phyloP scores from a whole-genome alignment of 352 stramenopile genomes.

The Pythium dissotocum region DNA sequence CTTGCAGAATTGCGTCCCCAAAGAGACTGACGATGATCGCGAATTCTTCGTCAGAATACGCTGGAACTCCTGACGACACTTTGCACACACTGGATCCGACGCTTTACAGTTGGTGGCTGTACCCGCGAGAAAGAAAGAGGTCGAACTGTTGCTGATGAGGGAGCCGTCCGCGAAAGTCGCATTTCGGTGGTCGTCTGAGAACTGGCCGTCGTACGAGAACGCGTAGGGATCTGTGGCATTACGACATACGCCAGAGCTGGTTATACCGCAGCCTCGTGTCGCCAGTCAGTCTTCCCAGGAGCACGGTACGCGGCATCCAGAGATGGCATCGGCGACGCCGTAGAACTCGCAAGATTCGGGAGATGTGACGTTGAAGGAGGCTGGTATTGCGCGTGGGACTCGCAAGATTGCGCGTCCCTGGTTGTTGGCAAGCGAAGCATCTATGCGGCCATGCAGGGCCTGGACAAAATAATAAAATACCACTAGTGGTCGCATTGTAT shows the following conservation, averaged over 20 bases:
- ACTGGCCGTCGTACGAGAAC: no score
- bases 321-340: constrained; percentile 6
- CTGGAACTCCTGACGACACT: background rate
- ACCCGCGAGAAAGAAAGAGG: no score
- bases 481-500: no score
- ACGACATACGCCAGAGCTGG: no score
- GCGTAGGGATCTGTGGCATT: no score
- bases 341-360: constrained; percentile 14
- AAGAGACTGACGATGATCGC: background rate
- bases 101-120: no score
- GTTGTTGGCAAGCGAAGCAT: background rate
- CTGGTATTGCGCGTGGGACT: background rate
- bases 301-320: constrained; percentile 9
- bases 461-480: no score
- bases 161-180: no score
- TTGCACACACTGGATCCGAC: no score
- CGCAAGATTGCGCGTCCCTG: background rate
- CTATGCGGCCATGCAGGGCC: no score
- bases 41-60: background rate
- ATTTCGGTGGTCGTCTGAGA: no score
- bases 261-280: background rate
- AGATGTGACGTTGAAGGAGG: background rate
- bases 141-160: no score
- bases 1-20: constrained; percentile 16
- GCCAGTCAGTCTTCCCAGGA: constrained; percentile 13